Evolutionary conservation across 768 basidiomycete species (phyloP), one percentile per base, ranked within the genome.

Genomic region (Mycena kentingensis): DNA sequence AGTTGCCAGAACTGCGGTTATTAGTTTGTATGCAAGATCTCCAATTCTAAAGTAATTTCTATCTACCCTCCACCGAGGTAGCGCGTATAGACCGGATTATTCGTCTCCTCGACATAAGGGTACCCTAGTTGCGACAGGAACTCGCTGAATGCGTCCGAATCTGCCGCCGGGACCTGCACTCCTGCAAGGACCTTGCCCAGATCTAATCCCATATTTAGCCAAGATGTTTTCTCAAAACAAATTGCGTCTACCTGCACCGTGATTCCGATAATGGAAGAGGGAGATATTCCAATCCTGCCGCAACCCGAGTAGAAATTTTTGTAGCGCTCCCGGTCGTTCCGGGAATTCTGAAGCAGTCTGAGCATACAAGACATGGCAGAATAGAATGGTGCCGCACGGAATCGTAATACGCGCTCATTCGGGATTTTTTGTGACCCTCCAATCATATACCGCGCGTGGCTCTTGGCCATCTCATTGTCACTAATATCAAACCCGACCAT

Each of bases 211-310:
- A 44, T 54, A 22, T n/a, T n/a, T n/a, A n/a, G n/a, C n/a, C n/a
- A n/a, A n/a, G n/a, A n/a, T n/a, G n/a, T n/a, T n/a, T n/a, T n/a
- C n/a, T n/a, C n/a, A n/a, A n/a, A 22, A 34, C 31, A 46, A n/a
- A 35, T 10, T 21, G 13, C 25, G 8, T 26, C 3, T 12, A 92
- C 95, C 95, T 65, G 89, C 93, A 26, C 97, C 97, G 54, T 98
- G 96, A 67, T 98, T 98, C 49, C 97, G 82, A 70, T 99, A 99
- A 68, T 99, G 97, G 75, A 98, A 99, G 58, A 99, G 68, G 1
- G 93, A 89, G 43, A 99, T 92, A 68, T 95, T 98, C 94, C 95
- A 98, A 22, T 85, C 86, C 18, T 80, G 74, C 27, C 87, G 87
- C 38, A 99, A 67, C 3, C 88, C 90, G 25, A 85, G 76, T 54